phyloP scores from a whole-genome alignment of 129 eudicot species.

The sunflower (Helianthus annuus) region DNA sequence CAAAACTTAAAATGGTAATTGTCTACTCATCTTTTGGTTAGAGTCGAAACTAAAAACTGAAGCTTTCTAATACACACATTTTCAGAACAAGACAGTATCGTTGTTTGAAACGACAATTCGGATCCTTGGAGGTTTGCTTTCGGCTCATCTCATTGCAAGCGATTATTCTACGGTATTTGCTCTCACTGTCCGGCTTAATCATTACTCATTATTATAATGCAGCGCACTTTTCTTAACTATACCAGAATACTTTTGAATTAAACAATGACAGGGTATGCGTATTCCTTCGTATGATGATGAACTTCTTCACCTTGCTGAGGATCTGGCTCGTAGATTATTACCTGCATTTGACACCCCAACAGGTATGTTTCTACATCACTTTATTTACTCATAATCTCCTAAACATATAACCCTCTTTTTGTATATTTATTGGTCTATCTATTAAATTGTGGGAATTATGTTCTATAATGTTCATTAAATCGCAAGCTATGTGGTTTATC shows the following conservation, averaged over 20 bases:
- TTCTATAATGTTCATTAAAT: not conserved
- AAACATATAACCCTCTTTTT: not conserved
- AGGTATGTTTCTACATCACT: constrained; percentile 41
- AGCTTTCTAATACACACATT: constrained; percentile 10
- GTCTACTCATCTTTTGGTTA: not conserved
- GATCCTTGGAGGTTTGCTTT: constrained; percentile 92
- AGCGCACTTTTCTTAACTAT: not conserved
- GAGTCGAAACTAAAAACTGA: constrained; percentile 14
- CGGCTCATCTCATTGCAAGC: constrained; percentile 99
- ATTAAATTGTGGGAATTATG: not conserved
- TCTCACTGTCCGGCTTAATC: not conserved
- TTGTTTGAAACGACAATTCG: constrained; percentile 93
- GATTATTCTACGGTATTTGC: constrained; percentile 85
- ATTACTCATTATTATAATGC: not conserved
- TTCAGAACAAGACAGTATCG: constrained; percentile 97
- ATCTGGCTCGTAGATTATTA: constrained; percentile 81
- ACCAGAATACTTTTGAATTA: not conserved
- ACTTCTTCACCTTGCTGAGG: constrained; percentile 90
- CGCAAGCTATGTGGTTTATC: not conserved
- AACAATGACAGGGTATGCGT: constrained; percentile 79
- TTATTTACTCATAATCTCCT: constrained; percentile 6
- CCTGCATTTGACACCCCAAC: constrained; percentile 99
- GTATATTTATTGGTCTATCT: not conserved
- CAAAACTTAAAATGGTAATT: too few relatives aligned
- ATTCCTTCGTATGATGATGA: constrained; percentile 84